Conservation (phyloP, 78 protist genomes). For the Dictyostelium discoideum region DNA sequence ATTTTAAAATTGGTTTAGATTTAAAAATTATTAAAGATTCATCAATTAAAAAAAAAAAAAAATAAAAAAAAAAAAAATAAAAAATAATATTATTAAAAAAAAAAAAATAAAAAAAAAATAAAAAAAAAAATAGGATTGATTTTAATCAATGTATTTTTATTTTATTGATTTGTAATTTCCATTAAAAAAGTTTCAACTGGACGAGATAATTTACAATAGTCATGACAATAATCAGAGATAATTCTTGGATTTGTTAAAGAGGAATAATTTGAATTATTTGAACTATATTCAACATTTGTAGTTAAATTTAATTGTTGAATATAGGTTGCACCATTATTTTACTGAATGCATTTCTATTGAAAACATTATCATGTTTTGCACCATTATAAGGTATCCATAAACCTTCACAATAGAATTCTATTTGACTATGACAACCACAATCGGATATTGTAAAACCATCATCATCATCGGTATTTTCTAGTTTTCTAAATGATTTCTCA, state of each 20-base stretch:
- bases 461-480: neutral
- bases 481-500: neutral
- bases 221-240: neutral
- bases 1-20: too few species aligned
- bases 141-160: neutral
- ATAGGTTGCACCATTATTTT: neutral
- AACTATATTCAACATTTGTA: neutral
- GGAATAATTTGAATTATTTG: neutral
- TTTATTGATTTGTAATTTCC: neutral
- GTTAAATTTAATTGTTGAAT: conserved; percentile 19
- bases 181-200: neutral
- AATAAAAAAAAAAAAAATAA: too few species aligned
- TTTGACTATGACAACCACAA: conserved; percentile 21
- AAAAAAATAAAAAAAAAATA: too few species aligned
- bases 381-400: conserved; percentile 31
- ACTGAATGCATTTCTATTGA: conserved; percentile 3
- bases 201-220: neutral
- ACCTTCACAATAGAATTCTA: conserved; percentile 9
- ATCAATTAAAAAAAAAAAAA: too few species aligned
- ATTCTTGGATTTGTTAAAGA: neutral
- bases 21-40: too few species aligned
- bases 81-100: too few species aligned
- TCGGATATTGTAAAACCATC: neutral
- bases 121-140: too few species aligned
- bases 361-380: neutral